Evolutionary conservation across 805 yeast genomes (phyloP), one percentile per base, ranked within the genome.

Genomic region (Cyberlindnera subsufficiens): DNA sequence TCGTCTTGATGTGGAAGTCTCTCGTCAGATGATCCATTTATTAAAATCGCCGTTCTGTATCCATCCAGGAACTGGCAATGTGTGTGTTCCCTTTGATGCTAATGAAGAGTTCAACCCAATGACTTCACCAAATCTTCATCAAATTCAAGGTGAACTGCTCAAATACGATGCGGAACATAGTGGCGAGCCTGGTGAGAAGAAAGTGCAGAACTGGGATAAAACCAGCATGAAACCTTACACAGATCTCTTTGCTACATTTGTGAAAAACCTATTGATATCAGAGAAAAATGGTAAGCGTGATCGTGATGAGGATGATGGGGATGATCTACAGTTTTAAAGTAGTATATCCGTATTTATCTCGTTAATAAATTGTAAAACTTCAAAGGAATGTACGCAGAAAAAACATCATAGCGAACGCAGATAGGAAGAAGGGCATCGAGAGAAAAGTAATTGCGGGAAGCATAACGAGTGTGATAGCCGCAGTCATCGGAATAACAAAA

Each of bases 11-110:
- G 80, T 86, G 38, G 95, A 90, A 63, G 99, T 93, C 30, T 85
- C 98, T 7, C 76, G 82, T 52, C 93, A 86, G 60, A 72, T 90
- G 56, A 87, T 82, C 65, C 99, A 93, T 69, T 80, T 93, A 65
- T 74, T 93, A 54, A 93, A 93, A 60, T 86, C 97, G 1, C 99
- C 99, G 15, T 93, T 93, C 61, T 91, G 98, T 68, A 81, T 93
- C 35, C 99, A 93, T 62, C 99, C 99, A 2, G 82, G 88, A 3
- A 93, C 99, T 0, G 96, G 96, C 7, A 84, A 86, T 55, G 86
- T 93, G 3, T 93, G 98, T 76, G 96, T 93, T 7, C 96, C 98
- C 0, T 83, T 74, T 37, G 66, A 62, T 40, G 47, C 63, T 0
- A 58, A 49, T 4, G 58, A 65, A 32, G 78, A 78, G 4, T 93